phyloP scores from a whole-genome alignment of 768 basidiomycete species.

The Termitomyces sp. region DNA sequence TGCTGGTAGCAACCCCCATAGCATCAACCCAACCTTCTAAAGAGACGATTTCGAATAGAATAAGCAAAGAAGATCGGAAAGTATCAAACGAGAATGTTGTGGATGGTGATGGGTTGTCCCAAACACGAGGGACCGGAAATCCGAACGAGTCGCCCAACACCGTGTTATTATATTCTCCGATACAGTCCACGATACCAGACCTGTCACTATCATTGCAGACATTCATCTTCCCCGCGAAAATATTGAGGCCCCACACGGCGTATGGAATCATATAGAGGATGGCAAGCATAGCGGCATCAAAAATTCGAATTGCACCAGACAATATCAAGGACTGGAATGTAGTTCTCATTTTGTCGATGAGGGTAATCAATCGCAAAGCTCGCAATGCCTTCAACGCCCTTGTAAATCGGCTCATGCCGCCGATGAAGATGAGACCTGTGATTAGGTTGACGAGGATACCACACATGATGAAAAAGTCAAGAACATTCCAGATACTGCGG shows the following conservation, averaged over 20 bases:
- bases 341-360: slow-evolving; percentile 79
- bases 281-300: slow-evolving; percentile 87
- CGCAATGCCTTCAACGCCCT: slow-evolving; percentile 84
- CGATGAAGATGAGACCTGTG: slow-evolving; percentile 67
- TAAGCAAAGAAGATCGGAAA: slow-evolving; percentile 78
- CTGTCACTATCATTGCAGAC: slow-evolving; percentile 69
- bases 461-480: slow-evolving; percentile 82
- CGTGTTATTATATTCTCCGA: slow-evolving; percentile 65
- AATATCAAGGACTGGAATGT: slow-evolving; percentile 87
- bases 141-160: slow-evolving; percentile 56
- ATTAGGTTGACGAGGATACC: slow-evolving; percentile 72
- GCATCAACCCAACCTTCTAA: slow-evolving; percentile 98
- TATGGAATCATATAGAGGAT: slow-evolving; percentile 90
- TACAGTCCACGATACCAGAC: slow-evolving; percentile 57
- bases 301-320: slow-evolving; percentile 75
- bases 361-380: slow-evolving; percentile 83
- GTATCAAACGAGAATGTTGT: slow-evolving; percentile 87
- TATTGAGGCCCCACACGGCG: slow-evolving; percentile 90
- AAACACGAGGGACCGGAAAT: slow-evolving; percentile 79
- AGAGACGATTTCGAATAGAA: slow-evolving; percentile 94
- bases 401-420: slow-evolving; percentile 76
- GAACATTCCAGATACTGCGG: slow-evolving; percentile 85
- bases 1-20: slow-evolving; percentile 73
- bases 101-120: slow-evolving; percentile 80
- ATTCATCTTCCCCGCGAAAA: slow-evolving; percentile 83